Conservation (phyloP, 129 eudicot genomes). For the Escallonia herrerae region DNA sequence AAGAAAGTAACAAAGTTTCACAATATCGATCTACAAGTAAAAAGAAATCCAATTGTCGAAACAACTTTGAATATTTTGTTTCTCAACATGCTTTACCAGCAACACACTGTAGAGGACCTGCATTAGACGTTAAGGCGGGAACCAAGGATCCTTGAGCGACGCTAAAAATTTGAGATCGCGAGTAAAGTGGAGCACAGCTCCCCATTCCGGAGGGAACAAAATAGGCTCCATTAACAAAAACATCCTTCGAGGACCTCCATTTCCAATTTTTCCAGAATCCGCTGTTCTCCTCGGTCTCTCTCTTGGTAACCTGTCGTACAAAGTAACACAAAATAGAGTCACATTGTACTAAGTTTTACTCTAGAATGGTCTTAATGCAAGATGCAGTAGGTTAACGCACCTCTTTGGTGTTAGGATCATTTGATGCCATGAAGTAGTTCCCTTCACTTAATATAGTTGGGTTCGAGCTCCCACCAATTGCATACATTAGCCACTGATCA, state of each 20-base stretch:
- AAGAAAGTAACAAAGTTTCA: background rate
- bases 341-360: background rate
- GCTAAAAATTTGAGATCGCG: conserved; percentile 21
- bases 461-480: conserved; percentile 23
- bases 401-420: conserved; percentile 19
- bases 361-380: too few species aligned
- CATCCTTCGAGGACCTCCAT: conserved; percentile 50
- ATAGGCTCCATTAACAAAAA: conserved; percentile 38
- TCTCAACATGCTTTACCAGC: conserved; percentile 14
- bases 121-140: conserved; percentile 33
- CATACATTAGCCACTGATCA: conserved; percentile 16
- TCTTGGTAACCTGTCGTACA: conserved; percentile 31
- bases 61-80: background rate
- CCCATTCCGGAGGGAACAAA: conserved; percentile 43
- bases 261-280: conserved; percentile 41
- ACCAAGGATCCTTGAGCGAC: conserved; percentile 35
- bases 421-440: conserved; percentile 16
- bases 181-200: conserved; percentile 29
- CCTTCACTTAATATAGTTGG: conserved; percentile 26
- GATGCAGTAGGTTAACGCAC: conserved; percentile 1
- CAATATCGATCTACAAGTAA: background rate
- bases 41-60: background rate
- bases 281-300: conserved; percentile 19
- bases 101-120: conserved; percentile 34
- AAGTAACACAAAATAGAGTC: background rate